phyloP scores from a whole-genome alignment of 495 filamentous ascomycete species.

The Bathelium albidoporum region DNA sequence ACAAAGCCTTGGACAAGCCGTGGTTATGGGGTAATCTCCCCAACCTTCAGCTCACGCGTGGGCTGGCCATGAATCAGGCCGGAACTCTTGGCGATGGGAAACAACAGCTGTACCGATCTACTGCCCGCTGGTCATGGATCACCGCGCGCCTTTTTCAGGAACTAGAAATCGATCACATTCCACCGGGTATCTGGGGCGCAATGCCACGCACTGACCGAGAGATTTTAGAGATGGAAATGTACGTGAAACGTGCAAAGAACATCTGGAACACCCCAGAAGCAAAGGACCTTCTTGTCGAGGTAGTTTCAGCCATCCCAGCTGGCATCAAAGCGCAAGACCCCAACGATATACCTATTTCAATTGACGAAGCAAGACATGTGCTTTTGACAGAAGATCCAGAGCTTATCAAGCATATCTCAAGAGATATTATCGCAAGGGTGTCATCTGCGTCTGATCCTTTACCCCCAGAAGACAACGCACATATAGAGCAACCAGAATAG shows the following conservation, averaged over 20 bases:
- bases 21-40: conserved; percentile 38
- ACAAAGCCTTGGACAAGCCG: conserved; percentile 30
- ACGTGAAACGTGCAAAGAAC: conserved; percentile 69
- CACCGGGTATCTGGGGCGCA: conserved; percentile 71
- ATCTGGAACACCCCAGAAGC: conserved; percentile 80
- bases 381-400: conserved; percentile 62
- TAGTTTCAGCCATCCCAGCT: conserved; percentile 43
- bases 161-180: conserved; percentile 59
- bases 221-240: conserved; percentile 64
- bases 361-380: conserved; percentile 66
- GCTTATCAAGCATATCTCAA: conserved; percentile 52
- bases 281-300: conserved; percentile 58
- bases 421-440: conserved; percentile 38
- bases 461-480: conserved; percentile 41
- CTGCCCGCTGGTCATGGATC: conserved; percentile 71
- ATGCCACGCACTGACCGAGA: conserved; percentile 58
- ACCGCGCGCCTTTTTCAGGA: conserved; percentile 66
- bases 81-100: conserved; percentile 54
- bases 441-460: conserved; percentile 62
- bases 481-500: background rate
- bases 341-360: conserved; percentile 40
- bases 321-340: conserved; percentile 20
- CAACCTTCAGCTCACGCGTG: conserved; percentile 62
- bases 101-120: conserved; percentile 50
- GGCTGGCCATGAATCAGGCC: conserved; percentile 62